Conservation (phyloP, 495 filamentous ascomycete species). For the Rusavskia elegans region DNA sequence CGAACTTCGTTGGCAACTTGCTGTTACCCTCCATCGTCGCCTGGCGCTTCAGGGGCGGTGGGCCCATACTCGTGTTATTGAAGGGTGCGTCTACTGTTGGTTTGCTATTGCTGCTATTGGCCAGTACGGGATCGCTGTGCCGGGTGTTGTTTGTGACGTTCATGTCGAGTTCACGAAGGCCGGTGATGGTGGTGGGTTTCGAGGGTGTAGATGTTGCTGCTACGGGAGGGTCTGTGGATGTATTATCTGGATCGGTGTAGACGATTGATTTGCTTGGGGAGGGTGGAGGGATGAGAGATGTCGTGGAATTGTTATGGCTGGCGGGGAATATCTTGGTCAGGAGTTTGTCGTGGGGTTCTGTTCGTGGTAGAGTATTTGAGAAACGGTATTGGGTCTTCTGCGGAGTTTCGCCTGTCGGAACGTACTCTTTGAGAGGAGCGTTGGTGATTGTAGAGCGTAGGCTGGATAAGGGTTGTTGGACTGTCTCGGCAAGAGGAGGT, state of each 20-base stretch:
- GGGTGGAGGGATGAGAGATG: not conserved
- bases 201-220: not conserved
- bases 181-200: not conserved
- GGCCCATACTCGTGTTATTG: slow-evolving; percentile 1
- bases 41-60: slow-evolving; percentile 14
- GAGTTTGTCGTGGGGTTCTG: slow-evolving; percentile 51
- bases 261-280: slow-evolving; percentile 20
- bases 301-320: not conserved
- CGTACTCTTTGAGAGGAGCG: slow-evolving; percentile 57
- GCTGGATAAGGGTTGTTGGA: slow-evolving; percentile 51
- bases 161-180: slow-evolving; percentile 11
- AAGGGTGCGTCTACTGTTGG: not conserved
- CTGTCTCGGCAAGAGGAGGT: slow-evolving; percentile 35
- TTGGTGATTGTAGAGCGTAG: slow-evolving; percentile 48
- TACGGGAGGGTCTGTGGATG: not conserved
- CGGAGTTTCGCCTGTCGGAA: slow-evolving; percentile 72
- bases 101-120: not conserved
- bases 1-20: slow-evolving; percentile 14
- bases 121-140: not conserved
- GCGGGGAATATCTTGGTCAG: slow-evolving; percentile 31
- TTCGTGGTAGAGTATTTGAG: slow-evolving; percentile 59
- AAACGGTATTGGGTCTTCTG: slow-evolving; percentile 62
- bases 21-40: slow-evolving; percentile 4
- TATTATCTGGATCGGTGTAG: slow-evolving; percentile 7
- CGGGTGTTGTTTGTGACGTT: slow-evolving; percentile 6